Evolutionary conservation across 1,284 basidiomycete genomes (phyloP), one percentile per base, ranked within the genome.

Genomic region (Irpex lacteus): DNA sequence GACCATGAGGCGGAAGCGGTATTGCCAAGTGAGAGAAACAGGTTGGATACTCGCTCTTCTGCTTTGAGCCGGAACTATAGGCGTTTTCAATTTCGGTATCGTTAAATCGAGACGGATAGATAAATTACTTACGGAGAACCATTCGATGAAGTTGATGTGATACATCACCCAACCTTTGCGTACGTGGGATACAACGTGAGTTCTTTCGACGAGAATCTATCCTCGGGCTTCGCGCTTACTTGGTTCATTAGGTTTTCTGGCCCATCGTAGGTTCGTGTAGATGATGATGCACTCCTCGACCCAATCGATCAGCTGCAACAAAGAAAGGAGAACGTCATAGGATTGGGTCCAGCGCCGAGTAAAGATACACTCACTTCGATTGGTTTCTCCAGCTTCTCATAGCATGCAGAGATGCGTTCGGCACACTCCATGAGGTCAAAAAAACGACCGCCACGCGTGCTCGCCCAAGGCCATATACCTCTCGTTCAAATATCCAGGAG

Each of bases 301-400:
- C 61, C 61, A 63, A 38, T 63, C 61, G 15, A 63, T 63, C n/a
- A 59, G 9, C 61, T 63, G 26, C 26, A 26, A 40, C 8, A 18
- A 40, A 26, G 19, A 8, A 38, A 19, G 15, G 21, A 49, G 21
- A n/a, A 53, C 26, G 32, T 15, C 37, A n/a, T 49, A 38, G 15
- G 36, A 26, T 13, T 9, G 19, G n/a, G 44, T 13, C n/a, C 47
- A 26, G 32, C 47, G 11, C 21, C 15, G 36, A 32, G n/a, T n/a
- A 15, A 8, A 38, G 15, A 53, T 36, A 47, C 21, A 63, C 61
- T 9, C 32, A 47, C 55, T 44, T 59, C 32, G 18, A 40, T 49
- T 9, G 52, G 19, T 18, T 49, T 8, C 8, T 53, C 56, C 26
- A 63, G 19, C 44, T 63, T 63, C 13, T 7, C 7, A 37, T 63